A percentile compares a stretch with the other conserved stretches of the same genome.
These are phyloP conservation scores for Somion occarium DNA, from an alignment of 1,284 basidiomycete genomes.

Conservation along the genomic window DNA sequence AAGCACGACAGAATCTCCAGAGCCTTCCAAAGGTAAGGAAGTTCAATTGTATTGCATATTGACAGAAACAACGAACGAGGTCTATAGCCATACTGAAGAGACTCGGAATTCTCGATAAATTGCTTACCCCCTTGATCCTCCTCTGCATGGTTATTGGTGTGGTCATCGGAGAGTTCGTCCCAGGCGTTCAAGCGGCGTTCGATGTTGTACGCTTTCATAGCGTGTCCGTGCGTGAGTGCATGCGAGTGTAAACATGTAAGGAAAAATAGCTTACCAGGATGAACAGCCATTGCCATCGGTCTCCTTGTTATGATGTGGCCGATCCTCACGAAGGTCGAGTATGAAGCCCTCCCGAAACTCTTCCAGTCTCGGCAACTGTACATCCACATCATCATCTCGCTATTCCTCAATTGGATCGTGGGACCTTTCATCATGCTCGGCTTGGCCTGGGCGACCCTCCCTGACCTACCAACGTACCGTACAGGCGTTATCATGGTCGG, in stretches of 20 bases:
- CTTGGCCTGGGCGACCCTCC: slow-evolving; percentile 81
- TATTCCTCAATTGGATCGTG: slow-evolving; percentile 80
- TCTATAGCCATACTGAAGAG: not conserved
- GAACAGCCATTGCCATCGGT: slow-evolving; percentile 68
- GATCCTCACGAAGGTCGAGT: slow-evolving; percentile 75
- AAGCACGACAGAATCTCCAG: too few species aligned
- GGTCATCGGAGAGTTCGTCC: slow-evolving; percentile 64
- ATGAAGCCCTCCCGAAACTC: slow-evolving; percentile 64
- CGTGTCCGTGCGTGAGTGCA: slow-evolving; percentile 56
- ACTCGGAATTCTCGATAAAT: not conserved
- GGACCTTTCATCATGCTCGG: slow-evolving; percentile 82
- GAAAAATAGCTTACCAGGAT: slow-evolving; percentile 7
- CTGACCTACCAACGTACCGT: slow-evolving; percentile 65
- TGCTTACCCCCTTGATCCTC: slow-evolving; percentile 54
- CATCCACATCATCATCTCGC: slow-evolving; percentile 67
- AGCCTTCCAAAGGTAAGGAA: too few species aligned
- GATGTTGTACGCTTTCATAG: slow-evolving; percentile 46
- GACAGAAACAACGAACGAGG: too few species aligned
- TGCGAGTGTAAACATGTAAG: slow-evolving; percentile 5
- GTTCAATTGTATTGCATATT: too few species aligned
- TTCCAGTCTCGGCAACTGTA: slow-evolving; percentile 49
- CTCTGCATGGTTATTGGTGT: slow-evolving; percentile 79
- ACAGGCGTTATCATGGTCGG: slow-evolving; percentile 54
- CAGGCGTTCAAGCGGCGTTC: slow-evolving; percentile 47
- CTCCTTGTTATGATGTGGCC: slow-evolving; percentile 93